Base-by-base conservation (phyloP, 345 rosid genomes). In the Arabidopsis suecica region DNA sequence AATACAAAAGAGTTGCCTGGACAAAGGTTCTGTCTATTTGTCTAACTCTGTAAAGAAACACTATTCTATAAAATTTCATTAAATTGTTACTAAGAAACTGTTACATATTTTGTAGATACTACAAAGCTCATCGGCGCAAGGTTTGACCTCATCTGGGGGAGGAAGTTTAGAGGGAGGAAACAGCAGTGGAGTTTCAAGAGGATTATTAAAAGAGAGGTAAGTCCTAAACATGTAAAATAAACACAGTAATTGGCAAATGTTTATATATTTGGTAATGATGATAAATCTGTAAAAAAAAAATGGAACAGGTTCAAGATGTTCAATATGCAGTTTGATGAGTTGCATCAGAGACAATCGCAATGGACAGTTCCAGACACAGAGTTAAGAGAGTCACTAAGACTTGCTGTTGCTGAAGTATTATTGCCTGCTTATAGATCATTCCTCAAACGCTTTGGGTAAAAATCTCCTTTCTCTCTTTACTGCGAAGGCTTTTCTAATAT, bases 311-410 rank as follows among this genome's bases (percentile, higher is more conserved):
- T 89, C 78, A 95, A 89, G 89, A 85, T 73, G 59, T 95, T 95
- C 80, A 93, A 93, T 77, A 41, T 80, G 73, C 98, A 92, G 66
- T 95, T 95, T 72, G 99, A 95, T 83, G 99, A 95, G 82, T 94
- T 95, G 72, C 99, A 95, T 82, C 93, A 93, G 66, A 95, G 88
- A 59, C 99, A 92, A 78, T 89, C 99, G 54, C 98, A 92, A 62
- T 93, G 98, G 98, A 88, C 98, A 37, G 97, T 95, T 65, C 97
- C 98, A 3, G 99, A 95, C 84, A 84, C 96, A 1, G 99, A 95
- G 83, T 81, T 95, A 78, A 87, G 97, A 71, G 98, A 95, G 76
- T 93, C 99, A 56, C 77, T 95, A 13, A 82, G 98, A 86, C 99
- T 95, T 74, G 97, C 99, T 48, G 99, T 95, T 56, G 99, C 99